Evolutionary conservation across 2,329 filamentous ascomycete genomes (phyloP).

Genomic region (Lizonia empirigonia): DNA sequence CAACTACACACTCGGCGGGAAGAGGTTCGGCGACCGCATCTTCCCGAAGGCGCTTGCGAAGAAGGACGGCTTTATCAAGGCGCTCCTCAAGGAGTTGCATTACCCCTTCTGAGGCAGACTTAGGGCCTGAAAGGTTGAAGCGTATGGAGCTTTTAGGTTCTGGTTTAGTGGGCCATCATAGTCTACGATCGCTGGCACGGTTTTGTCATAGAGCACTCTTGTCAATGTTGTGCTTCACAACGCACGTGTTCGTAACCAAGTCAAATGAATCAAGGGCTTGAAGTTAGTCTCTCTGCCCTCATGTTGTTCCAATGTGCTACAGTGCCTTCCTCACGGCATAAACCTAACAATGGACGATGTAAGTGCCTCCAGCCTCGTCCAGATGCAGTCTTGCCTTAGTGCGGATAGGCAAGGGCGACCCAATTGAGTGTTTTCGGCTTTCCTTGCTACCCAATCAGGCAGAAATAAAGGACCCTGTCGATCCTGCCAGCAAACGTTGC

Average conservation of each 20-base stretch:
- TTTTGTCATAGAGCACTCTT: too few species aligned
- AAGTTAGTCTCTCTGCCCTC: too few species aligned
- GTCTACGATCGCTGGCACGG: too few species aligned
- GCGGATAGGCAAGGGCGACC: conserved; percentile 4
- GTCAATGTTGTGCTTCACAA: too few species aligned
- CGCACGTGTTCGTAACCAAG: too few species aligned
- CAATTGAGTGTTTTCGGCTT: not conserved
- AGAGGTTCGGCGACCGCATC: conserved; percentile 1
- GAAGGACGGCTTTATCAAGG: conserved; percentile 28
- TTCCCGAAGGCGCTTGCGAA: conserved; percentile 32
- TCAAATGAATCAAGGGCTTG: too few species aligned
- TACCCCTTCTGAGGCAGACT: not conserved
- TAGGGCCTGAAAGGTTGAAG: too few species aligned
- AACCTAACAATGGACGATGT: too few species aligned
- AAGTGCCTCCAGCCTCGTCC: not conserved
- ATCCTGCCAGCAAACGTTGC: not conserved
- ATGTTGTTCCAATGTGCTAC: too few species aligned
- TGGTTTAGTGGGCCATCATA: too few species aligned
- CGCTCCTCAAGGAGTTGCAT: conserved; percentile 13
- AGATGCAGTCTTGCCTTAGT: not conserved
- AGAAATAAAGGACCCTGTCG: not conserved
- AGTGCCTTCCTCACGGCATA: too few species aligned
- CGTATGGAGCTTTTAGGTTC: not conserved
- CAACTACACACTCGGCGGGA: conserved; percentile 14
- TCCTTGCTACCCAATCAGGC: conserved; percentile 1